A percentile compares a stretch with the other conserved stretches of the same genome.
Evolutionary conservation across 768 basidiomycete genomes (phyloP).

Genomic region (Cystobasidium onofrii): DNA sequence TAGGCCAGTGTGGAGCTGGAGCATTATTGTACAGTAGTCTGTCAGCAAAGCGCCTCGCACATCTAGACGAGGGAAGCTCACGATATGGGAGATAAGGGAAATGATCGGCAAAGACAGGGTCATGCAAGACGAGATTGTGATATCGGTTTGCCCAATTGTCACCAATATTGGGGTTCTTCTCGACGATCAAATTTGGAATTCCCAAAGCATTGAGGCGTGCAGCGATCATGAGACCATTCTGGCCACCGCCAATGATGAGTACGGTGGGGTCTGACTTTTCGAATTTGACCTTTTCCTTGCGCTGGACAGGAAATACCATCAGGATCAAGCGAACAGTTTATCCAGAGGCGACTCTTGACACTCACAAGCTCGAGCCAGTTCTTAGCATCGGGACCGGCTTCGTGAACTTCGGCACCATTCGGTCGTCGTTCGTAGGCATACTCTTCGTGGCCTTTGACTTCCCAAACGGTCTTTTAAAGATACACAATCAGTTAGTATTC

Average conservation of each 20-base stretch:
- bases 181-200: slow-evolving; percentile 56
- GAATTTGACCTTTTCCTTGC: slow-evolving; percentile 47
- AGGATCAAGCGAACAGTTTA: no score
- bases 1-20: slow-evolving; percentile 41
- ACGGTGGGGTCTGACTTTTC: slow-evolving; percentile 54
- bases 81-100: slow-evolving; percentile 56
- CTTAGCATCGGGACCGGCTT: slow-evolving; percentile 16
- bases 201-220: slow-evolving; percentile 59
- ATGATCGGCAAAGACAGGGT: slow-evolving; percentile 46
- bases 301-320: slow-evolving; percentile 16
- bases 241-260: slow-evolving; percentile 54
- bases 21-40: background rate
- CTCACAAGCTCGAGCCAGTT: slow-evolving; percentile 53
- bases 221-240: slow-evolving; percentile 58
- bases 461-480: slow-evolving; percentile 33
- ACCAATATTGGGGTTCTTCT: slow-evolving; percentile 57
- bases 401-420: slow-evolving; percentile 39
- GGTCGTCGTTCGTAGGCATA: slow-evolving; percentile 35
- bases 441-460: slow-evolving; percentile 41
- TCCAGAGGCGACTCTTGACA: no score
- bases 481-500: background rate
- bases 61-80: background rate
- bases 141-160: slow-evolving; percentile 63
- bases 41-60: no score
- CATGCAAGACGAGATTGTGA: slow-evolving; percentile 58